These are phyloP conservation scores for Tausonia pullulans DNA, from an alignment of 1,284 basidiomycete genomes.

Conservation along the genomic window DNA sequence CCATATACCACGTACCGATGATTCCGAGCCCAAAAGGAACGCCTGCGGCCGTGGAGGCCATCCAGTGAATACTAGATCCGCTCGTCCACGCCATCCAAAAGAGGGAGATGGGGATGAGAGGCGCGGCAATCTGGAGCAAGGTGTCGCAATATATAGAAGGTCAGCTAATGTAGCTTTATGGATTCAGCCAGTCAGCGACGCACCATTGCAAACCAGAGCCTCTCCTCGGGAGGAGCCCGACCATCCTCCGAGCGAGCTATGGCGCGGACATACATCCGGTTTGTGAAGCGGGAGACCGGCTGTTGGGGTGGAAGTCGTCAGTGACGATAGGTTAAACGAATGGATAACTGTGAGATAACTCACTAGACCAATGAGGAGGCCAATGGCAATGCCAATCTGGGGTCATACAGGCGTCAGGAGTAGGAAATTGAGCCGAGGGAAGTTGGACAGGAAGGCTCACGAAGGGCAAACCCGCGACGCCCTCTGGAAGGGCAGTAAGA, in stretches of 20 bases:
- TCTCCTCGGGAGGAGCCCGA: slow-evolving; percentile 49
- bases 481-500: slow-evolving; percentile 21
- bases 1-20: slow-evolving; percentile 28
- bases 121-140: slow-evolving; percentile 43
- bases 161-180: slow-evolving; percentile 35
- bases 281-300: slow-evolving; percentile 28
- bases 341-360: slow-evolving; percentile 20
- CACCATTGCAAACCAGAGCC: slow-evolving; percentile 43
- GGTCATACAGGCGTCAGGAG: slow-evolving; percentile 46
- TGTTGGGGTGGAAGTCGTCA: neutral
- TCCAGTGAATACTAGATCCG: slow-evolving; percentile 11
- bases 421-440: no score
- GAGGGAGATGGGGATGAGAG: slow-evolving; percentile 47
- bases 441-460: no score
- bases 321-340: slow-evolving; percentile 11
- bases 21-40: slow-evolving; percentile 54
- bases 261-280: slow-evolving; percentile 47
- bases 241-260: slow-evolving; percentile 44
- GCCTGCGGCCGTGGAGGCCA: slow-evolving; percentile 42
- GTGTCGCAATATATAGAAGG: slow-evolving; percentile 23
- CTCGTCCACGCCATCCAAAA: slow-evolving; percentile 38
- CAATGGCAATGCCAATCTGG: slow-evolving; percentile 40
- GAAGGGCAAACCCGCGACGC: slow-evolving; percentile 53
- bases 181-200: slow-evolving; percentile 27
- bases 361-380: slow-evolving; percentile 37